A percentile compares a stretch with the other conserved stretches of the same genome.
Evolutionary conservation across 495 filamentous ascomycete genomes (phyloP).

Genomic region (Xylaria scruposa): DNA sequence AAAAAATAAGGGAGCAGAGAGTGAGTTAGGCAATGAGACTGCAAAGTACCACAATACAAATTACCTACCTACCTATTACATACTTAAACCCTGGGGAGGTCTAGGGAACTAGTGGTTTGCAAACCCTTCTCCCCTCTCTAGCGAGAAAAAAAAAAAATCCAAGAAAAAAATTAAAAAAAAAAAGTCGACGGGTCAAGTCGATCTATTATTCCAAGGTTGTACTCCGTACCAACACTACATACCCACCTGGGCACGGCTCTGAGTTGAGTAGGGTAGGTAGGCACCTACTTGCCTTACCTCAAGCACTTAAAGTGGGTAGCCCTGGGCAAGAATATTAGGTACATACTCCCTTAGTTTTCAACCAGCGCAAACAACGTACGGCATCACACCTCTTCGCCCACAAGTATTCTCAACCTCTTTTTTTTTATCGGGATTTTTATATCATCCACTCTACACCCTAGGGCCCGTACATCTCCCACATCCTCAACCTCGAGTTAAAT

Average conservation of each 20-base stretch:
- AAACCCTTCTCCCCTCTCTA: not conserved
- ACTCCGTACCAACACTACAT: not conserved
- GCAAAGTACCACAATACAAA: constrained; percentile 1
- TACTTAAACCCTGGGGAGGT: constrained; percentile 4
- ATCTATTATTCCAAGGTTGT: not conserved
- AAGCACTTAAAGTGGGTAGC: not conserved
- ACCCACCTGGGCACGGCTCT: not conserved
- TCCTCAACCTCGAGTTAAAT: not conserved
- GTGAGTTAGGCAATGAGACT: not conserved
- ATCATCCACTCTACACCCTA: constrained; percentile 20
- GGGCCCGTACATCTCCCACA: constrained; percentile 19
- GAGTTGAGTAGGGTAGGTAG: not conserved
- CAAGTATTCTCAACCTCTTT: constrained; percentile 15
- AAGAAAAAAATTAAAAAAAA: not conserved
- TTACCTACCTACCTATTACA: not conserved
- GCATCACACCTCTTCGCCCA: constrained; percentile 7
- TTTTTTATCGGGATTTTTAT: constrained; percentile 15
- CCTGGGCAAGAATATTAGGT: constrained; percentile 1
- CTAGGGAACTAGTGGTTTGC: constrained; percentile 5
- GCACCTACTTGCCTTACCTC: not conserved
- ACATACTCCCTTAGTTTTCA: not conserved
- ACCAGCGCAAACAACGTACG: constrained; percentile 4
- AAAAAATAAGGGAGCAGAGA: not conserved
- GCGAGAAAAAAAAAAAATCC: not conserved
- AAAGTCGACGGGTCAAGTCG: constrained; percentile 3